phyloP scores from a whole-genome alignment of 176 grass and related monocot genomes.

The Chrysopogon serrulatus region DNA sequence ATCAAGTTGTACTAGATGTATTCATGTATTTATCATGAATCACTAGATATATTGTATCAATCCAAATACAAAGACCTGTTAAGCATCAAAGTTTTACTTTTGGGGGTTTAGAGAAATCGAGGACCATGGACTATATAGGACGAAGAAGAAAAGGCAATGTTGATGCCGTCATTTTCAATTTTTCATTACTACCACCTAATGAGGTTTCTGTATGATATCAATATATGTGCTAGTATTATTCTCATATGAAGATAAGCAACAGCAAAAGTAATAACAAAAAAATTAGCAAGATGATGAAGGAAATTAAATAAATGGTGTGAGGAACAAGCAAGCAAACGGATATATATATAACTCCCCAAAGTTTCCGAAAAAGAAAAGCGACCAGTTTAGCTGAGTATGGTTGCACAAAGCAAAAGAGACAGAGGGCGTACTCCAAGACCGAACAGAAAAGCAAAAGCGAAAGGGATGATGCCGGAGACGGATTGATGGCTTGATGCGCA shows the following conservation, averaged over 20 bases:
- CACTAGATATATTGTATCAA: not conserved
- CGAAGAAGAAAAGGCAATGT: not conserved
- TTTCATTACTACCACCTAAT: not conserved
- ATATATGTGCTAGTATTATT: too few relatives aligned
- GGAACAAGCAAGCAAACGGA: not conserved
- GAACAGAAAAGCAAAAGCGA: constrained; percentile 35
- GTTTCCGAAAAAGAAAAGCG: not conserved
- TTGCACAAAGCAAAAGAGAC: constrained; percentile 39
- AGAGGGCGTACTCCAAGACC: constrained; percentile 9
- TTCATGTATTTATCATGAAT: not conserved
- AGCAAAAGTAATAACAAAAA: not conserved
- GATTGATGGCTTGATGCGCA: not conserved
- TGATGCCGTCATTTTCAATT: not conserved
- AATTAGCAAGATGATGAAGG: not conserved
- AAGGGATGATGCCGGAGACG: not conserved
- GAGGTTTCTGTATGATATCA: not conserved
- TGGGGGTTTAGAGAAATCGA: not conserved
- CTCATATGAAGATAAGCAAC: not conserved
- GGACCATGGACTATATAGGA: not conserved
- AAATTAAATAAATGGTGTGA: not conserved
- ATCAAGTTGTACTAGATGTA: too few relatives aligned
- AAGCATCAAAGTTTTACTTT: not conserved
- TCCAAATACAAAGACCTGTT: too few relatives aligned
- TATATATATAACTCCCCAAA: not conserved
- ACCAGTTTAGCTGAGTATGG: not conserved